Base-by-base conservation (phyloP, 176 grass and related monocot genomes). In the Eleusine coracana region DNA sequence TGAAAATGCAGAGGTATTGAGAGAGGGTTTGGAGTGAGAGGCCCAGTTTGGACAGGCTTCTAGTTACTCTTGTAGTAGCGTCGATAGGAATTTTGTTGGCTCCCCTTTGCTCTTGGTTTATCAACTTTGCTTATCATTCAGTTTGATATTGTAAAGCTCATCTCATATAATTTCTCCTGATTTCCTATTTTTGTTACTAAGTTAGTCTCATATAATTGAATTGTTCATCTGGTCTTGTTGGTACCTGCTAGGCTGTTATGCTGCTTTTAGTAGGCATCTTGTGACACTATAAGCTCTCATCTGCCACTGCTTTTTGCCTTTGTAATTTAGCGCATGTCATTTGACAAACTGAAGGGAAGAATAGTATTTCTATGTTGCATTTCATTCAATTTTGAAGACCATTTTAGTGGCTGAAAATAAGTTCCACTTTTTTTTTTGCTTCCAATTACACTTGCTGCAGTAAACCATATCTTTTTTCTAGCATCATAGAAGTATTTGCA, bases 161-260 rank as follows among this genome's bases (percentile, higher is more conserved):
- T 16, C 59, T 81, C 34, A 61, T 60, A 48, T 25, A 50, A 8
- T 40, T 51, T 39, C 39, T 45, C 69, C 25, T 25, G 38, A 66
- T 23, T 21, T 0, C 46, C 10, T 67, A 78, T 21, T 34, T 34
- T 80, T 50, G 10, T 23, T 84, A 18, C 45, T 1, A 41, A 76
- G 37, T 14, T 76, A 64, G 15, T 61, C 63, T 51, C 4, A 71
- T 87, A n/a, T 54, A 6, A 39, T 31, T 31, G 20, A 84, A 49
- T 50, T 80, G 71, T 61, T 76, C 18, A 0, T 75, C 44, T 61
- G 25, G 8, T 9, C 18, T 80, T 64, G 8, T 65, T 65, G 3
- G 7, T 34, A 34, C 31, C 31, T 34, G 31, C 31, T 34, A 34
- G 31, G 6, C 64, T 85, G 18, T 4, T 71, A 45, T 63, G 20